Evolutionary conservation across 2,329 filamentous ascomycete species (phyloP).

Genomic region (Colletotrichum somersetense): DNA sequence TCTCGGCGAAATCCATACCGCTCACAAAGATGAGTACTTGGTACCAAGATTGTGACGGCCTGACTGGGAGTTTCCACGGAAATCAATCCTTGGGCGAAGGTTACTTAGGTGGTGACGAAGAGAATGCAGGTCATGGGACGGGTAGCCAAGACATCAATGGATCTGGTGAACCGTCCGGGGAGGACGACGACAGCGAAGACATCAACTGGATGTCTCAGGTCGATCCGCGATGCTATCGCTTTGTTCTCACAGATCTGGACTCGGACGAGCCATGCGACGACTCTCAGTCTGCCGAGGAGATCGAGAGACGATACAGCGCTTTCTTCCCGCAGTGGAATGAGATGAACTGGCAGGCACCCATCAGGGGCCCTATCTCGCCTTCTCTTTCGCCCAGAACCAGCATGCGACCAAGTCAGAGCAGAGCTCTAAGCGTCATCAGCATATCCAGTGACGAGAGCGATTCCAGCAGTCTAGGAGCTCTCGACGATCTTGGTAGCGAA

Average conservation of each 20-base stretch:
- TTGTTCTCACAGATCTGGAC: too few species aligned
- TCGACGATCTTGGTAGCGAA: not conserved
- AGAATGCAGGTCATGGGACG: not conserved
- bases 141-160: not conserved
- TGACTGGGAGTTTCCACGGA: not conserved
- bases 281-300: not conserved
- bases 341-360: constrained; percentile 15
- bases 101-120: not conserved
- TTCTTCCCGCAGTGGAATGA: constrained; percentile 13
- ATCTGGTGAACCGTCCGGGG: not conserved
- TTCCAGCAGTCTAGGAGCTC: not conserved
- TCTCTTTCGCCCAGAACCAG: constrained; percentile 18
- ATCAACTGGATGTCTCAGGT: not conserved
- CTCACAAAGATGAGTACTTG: constrained; percentile 5
- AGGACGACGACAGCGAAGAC: not conserved
- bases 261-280: not conserved
- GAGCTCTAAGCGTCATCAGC: constrained; percentile 2
- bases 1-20: not conserved
- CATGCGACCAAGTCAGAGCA: not conserved
- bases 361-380: not conserved
- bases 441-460: constrained; percentile 9
- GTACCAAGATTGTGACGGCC: not conserved
- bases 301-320: constrained; percentile 6
- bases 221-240: not conserved
- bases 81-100: not conserved